phyloP scores from a whole-genome alignment of 495 filamentous ascomycete genomes.

The Podospora conica region DNA sequence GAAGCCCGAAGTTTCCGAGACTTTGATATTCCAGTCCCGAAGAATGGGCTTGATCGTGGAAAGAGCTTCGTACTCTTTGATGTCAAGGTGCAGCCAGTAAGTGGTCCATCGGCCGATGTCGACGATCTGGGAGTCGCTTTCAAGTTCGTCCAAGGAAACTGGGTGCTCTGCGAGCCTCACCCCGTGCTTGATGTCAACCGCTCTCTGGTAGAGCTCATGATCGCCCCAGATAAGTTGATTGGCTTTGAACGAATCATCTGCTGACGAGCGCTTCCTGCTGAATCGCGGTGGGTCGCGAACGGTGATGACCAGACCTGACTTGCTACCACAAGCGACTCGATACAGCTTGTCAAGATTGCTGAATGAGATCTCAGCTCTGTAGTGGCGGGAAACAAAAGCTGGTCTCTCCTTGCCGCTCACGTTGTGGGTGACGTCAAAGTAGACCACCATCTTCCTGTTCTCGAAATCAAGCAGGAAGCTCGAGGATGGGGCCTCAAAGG shows the following conservation, averaged over 20 bases:
- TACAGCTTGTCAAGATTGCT: constrained; percentile 53
- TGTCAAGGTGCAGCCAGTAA: constrained; percentile 50
- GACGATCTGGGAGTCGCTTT: constrained; percentile 52
- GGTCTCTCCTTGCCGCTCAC: no score
- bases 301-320: constrained; percentile 48
- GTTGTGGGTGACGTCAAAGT: constrained; percentile 14
- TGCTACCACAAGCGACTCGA: constrained; percentile 32
- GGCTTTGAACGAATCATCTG: constrained; percentile 35
- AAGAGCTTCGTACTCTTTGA: constrained; percentile 29
- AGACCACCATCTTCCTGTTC: constrained; percentile 36
- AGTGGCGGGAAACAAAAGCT: constrained; percentile 11
- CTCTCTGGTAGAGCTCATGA: constrained; percentile 66
- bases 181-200: constrained; percentile 59
- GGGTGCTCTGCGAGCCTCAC: constrained; percentile 25
- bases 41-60: constrained; percentile 48
- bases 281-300: constrained; percentile 61
- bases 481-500: not conserved
- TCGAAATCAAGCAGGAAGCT: constrained; percentile 36
- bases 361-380: constrained; percentile 58
- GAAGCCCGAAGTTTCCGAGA: constrained; percentile 31
- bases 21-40: constrained; percentile 65
- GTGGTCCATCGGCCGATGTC: constrained; percentile 78
- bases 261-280: constrained; percentile 48
- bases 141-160: constrained; percentile 54
- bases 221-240: constrained; percentile 55